A percentile compares a stretch with the other conserved stretches of the same genome.
These are phyloP conservation scores for Cardamine resedifolia DNA, from an alignment of 345 rosid species.

Conservation along the genomic window DNA sequence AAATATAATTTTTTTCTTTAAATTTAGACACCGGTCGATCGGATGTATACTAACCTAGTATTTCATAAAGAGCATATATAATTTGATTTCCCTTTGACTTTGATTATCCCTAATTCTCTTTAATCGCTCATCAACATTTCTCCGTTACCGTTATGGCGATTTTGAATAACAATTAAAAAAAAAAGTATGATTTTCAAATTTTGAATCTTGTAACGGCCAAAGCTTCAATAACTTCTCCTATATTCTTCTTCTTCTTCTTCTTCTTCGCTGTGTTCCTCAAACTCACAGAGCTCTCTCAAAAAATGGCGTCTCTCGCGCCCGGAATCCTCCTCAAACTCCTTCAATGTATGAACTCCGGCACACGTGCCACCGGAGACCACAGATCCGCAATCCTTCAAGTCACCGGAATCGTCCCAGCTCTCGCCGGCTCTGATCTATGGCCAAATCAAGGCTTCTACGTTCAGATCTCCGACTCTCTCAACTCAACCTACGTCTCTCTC, in stretches of 20 bases:
- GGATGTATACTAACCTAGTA: too few species aligned
- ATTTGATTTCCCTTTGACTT: too few species aligned
- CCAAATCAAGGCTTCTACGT: conserved; percentile 95
- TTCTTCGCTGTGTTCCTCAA: neutral
- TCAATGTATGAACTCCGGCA: conserved; percentile 76
- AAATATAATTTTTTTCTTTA: too few species aligned
- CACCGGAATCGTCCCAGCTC: conserved; percentile 90
- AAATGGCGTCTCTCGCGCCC: conserved; percentile 78
- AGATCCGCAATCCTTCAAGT: conserved; percentile 89
- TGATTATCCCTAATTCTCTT: too few species aligned
- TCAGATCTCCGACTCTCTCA: conserved; percentile 94
- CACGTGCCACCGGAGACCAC: conserved; percentile 93
- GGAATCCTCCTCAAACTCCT: conserved; percentile 92
- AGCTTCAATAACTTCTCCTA: conserved; percentile 15
- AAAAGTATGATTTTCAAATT: conserved; percentile 24
- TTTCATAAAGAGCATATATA: too few species aligned
- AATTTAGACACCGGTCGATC: too few species aligned
- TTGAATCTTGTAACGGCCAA: conserved; percentile 58
- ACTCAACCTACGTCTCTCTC: conserved; percentile 95
- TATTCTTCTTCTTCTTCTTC: neutral
- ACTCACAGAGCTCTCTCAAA: neutral
- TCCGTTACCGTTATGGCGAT: conserved; percentile 2
- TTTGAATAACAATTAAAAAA: neutral
- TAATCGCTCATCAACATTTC: neutral
- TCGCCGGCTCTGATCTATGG: conserved; percentile 87